These are phyloP conservation scores for Podila minutissima DNA, from an alignment of 192 early-diverging fungal species.

Conservation along the genomic window DNA sequence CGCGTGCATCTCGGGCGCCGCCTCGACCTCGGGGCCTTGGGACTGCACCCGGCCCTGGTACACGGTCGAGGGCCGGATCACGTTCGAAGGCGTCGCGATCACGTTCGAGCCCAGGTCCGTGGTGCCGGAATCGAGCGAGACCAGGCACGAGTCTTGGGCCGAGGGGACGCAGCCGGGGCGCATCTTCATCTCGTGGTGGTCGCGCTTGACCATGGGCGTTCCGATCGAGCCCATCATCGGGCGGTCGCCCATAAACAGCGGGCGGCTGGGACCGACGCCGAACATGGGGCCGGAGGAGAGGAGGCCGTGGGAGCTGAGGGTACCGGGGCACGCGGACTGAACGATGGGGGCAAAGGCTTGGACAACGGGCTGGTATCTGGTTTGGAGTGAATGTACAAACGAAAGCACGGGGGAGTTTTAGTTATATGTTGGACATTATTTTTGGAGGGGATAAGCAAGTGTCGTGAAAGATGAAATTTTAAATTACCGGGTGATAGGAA, in stretches of 20 bases:
- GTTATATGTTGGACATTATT: no score
- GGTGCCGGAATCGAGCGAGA: constrained; percentile 4
- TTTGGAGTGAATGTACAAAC: no score
- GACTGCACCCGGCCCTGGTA: constrained; percentile 32
- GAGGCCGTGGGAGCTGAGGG: neutral
- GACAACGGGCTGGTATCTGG: constrained; percentile 25
- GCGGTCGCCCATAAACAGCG: neutral
- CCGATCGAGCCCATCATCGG: neutral
- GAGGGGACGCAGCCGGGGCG: constrained; percentile 17
- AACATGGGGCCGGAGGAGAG: no score
- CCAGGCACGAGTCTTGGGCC: constrained; percentile 9
- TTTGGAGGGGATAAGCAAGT: no score
- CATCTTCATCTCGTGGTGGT: neutral
- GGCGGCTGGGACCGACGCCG: neutral
- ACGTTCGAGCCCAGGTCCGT: constrained; percentile 30
- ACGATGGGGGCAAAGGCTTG: constrained; percentile 22
- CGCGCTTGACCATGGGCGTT: neutral
- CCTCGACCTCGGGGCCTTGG: constrained; percentile 11
- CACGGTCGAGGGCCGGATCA: constrained; percentile 24
- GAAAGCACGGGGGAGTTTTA: no score
- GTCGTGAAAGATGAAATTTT: no score
- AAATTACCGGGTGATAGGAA: constrained; percentile 10
- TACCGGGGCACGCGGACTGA: constrained; percentile 9
- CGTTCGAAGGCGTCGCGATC: constrained; percentile 4
- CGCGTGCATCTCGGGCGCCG: constrained; percentile 10